Evolutionary conservation across 2,329 filamentous ascomycete species (phyloP).

Genomic region (Rugonectria rugulosa): DNA sequence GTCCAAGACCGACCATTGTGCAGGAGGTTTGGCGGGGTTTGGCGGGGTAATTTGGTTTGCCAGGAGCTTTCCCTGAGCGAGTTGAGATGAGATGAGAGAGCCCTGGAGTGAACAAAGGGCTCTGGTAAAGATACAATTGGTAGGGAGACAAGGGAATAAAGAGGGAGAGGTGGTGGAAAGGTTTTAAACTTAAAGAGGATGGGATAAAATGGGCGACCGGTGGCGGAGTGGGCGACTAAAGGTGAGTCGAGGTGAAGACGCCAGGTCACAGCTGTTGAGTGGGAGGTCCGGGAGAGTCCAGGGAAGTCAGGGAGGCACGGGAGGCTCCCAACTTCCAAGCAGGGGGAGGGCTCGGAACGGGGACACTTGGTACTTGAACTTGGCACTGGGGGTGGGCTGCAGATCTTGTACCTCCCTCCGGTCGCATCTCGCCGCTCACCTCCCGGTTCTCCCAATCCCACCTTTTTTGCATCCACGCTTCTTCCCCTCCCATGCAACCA

Average conservation of each 20-base stretch:
- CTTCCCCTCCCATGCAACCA: constrained; percentile 8
- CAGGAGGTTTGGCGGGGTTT: constrained; percentile 44
- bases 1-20: constrained; percentile 61
- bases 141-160: background rate
- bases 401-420: constrained; percentile 13
- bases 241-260: constrained; percentile 30
- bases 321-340: too few species aligned
- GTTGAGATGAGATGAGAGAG: constrained; percentile 1
- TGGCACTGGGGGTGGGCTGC: background rate
- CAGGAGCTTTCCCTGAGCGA: too few species aligned
- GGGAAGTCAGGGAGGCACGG: constrained; percentile 10
- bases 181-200: constrained; percentile 35
- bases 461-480: background rate
- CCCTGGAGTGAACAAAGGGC: constrained; percentile 1
- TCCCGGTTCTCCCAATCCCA: constrained; percentile 6
- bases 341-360: constrained; percentile 10
- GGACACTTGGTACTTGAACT: constrained; percentile 28
- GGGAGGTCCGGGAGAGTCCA: constrained; percentile 18
- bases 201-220: constrained; percentile 28
- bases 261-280: constrained; percentile 27
- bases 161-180: constrained; percentile 26
- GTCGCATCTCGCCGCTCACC: constrained; percentile 14
- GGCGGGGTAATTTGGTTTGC: constrained; percentile 44
- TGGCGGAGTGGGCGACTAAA: constrained; percentile 24
- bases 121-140: constrained; percentile 1